Percentiles rank a stretch among this genome's conserved stretches.
Conservation (phyloP, 192 early-diverging fungal genomes). For the Coemansia sp. region DNA sequence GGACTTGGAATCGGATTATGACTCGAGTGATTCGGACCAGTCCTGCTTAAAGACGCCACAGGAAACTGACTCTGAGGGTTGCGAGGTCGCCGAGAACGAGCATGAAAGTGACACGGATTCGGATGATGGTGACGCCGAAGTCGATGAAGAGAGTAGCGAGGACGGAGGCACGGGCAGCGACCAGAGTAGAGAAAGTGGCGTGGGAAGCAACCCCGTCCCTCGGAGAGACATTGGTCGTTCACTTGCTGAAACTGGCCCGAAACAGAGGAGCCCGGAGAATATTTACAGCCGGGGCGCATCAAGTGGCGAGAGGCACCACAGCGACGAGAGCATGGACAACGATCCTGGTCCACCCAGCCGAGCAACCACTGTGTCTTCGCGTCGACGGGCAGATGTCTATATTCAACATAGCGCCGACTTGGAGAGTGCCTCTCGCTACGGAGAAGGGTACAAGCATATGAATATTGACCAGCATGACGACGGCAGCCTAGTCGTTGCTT, state of each 20-base stretch:
- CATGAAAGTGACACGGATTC: conserved; percentile 4
- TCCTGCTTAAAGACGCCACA: conserved; percentile 45
- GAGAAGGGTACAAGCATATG: conserved; percentile 53
- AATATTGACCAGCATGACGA: conserved; percentile 46
- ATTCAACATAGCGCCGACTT: conserved; percentile 42
- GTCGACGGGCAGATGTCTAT: conserved; percentile 31
- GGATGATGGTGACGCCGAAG: conserved; percentile 9
- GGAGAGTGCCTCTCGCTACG: conserved; percentile 42
- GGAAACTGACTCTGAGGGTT: conserved; percentile 29
- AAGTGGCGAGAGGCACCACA: not conserved
- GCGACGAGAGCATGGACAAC: not conserved
- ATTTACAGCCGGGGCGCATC: not conserved
- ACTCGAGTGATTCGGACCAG: conserved; percentile 38
- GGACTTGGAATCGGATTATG: conserved; percentile 19
- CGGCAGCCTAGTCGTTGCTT: conserved; percentile 38
- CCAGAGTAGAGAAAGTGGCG: conserved; percentile 4
- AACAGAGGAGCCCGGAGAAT: not conserved
- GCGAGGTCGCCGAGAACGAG: conserved; percentile 16
- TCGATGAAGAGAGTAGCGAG: conserved; percentile 10
- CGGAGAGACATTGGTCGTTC: not conserved
- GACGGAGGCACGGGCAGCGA: conserved; percentile 1
- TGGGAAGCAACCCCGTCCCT: too few species aligned
- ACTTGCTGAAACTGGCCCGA: not conserved
- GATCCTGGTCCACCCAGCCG: conserved; percentile 27
- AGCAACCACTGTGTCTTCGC: conserved; percentile 11